Base-by-base conservation (phyloP, 371 early-diverging fungal species). In the Apophysomyces elegans region DNA sequence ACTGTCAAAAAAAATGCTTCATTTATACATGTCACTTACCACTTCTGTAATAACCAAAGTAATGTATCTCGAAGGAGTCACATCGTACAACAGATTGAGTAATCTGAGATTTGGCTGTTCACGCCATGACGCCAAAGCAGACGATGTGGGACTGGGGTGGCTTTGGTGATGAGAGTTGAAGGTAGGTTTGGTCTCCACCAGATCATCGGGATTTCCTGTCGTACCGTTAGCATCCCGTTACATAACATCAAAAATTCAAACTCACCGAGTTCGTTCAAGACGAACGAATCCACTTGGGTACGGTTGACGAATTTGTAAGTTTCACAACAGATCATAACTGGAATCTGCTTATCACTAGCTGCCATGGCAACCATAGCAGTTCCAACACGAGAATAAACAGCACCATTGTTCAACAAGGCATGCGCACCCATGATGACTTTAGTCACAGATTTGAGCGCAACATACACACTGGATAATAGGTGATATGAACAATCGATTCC, bases 341-440 rank as follows among this genome's bases (percentile, higher is more conserved):
- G 99, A 26, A 98, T 88, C 70, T 93, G 90, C 64, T 85, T 87
- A 54, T 93, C 90, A 65, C 91, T 86, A 0, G 97, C 98, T 37
- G 93, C 87, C 91, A 96, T 90, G 5, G 95, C 94, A 6, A 98
- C 95, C 72, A 94, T 84, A 5, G 98, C 91, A 4, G 96, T 97
- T 16, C 99, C 99, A 5, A 90, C 90, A 41, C 98, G 90, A 9
- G 96, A 91, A 72, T 97, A 88, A 44, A 98, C 78, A 3, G 96
- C 92, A 16, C 99, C 99, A 71, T 99, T 98, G 61, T 94, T 90
- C 56, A 96, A 83, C 56, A 98, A 73, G 0, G 95, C 92, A 65
- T 95, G 93, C 8, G 98, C 96, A 16, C 99, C 98, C 78, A 98
- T 78, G 57, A 99, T 86, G 4, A 96, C 94, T 79, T 97, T 97